These are phyloP conservation scores for Pyrrhoderma lamaoense DNA, from an alignment of 1,284 basidiomycete species.

Conservation along the genomic window DNA sequence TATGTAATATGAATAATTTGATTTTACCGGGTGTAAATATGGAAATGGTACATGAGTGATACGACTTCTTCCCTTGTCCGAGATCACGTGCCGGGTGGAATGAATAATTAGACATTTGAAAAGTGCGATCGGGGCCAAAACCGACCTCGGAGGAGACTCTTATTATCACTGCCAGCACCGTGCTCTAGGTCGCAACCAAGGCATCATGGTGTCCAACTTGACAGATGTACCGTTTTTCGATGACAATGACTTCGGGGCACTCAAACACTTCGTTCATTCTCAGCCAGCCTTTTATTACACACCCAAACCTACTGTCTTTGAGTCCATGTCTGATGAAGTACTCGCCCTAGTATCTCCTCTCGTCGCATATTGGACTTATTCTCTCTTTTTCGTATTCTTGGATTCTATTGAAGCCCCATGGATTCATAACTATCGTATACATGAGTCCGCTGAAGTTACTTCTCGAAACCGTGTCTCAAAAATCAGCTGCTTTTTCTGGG, in stretches of 20 bases:
- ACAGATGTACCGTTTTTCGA: conserved; percentile 9
- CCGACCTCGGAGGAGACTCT: no score
- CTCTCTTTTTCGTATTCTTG: conserved; percentile 75
- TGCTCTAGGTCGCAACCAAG: no score
- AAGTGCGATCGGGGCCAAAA: no score
- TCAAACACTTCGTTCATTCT: conserved; percentile 15
- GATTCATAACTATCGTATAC: conserved; percentile 83
- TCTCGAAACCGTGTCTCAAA: conserved; percentile 73
- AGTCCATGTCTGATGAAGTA: conserved; percentile 64
- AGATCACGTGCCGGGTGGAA: no score
- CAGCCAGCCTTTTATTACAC: conserved; percentile 57
- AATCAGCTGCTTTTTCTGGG: conserved; percentile 57
- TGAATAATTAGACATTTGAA: no score
- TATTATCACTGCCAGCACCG: no score
- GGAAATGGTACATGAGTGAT: no score
- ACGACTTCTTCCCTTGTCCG: no score
- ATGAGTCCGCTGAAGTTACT: conserved; percentile 79
- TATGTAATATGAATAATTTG: no score
- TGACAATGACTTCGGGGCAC: background rate
- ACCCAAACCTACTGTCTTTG: conserved; percentile 44
- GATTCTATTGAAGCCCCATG: conserved; percentile 72
- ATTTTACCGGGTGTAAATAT: no score
- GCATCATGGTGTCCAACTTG: conserved; percentile 3
- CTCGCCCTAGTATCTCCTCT: conserved; percentile 74
- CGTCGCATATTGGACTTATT: conserved; percentile 82